Conservation (phyloP, 2,329 filamentous ascomycete species). For the Colletotrichum magnum region DNA sequence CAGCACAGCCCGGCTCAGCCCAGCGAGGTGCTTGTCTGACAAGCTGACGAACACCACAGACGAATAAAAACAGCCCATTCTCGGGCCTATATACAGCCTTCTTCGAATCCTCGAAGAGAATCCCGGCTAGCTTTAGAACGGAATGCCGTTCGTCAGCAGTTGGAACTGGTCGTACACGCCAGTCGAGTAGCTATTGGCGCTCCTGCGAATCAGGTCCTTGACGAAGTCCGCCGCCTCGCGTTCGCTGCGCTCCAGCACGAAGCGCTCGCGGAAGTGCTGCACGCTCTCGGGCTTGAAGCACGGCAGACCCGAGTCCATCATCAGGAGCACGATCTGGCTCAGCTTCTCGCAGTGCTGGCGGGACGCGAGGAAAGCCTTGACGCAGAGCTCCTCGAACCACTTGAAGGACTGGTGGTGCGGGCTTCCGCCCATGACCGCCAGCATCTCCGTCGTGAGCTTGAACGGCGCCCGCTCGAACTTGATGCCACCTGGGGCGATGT, state of each 20-base stretch:
- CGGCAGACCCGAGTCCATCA: conserved; percentile 95
- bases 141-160: conserved; percentile 95
- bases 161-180: conserved; percentile 99
- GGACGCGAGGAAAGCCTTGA: conserved; percentile 94
- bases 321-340: conserved; percentile 88
- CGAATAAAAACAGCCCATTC: not conserved
- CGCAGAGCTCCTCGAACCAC: conserved; percentile 95
- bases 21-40: too few relatives aligned
- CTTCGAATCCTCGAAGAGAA: not conserved
- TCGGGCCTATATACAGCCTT: not conserved
- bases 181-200: conserved; percentile 90
- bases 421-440: conserved; percentile 97
- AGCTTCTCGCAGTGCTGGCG: conserved; percentile 91
- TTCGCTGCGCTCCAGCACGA: conserved; percentile 92
- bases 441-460: conserved; percentile 97
- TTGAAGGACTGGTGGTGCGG: conserved; percentile 89
- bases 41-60: not conserved
- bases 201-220: conserved; percentile 89
- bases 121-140: conserved; percentile 71
- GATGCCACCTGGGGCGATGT: conserved; percentile 96
- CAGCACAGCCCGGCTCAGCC: not conserved
- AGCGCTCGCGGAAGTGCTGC: conserved; percentile 90
- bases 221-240: conserved; percentile 96
- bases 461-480: conserved; percentile 98
- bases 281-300: conserved; percentile 99